Percentiles rank a stretch among this genome's conserved stretches.
Conservation (phyloP, 495 filamentous ascomycete species). For the Usnea hakonensis region DNA sequence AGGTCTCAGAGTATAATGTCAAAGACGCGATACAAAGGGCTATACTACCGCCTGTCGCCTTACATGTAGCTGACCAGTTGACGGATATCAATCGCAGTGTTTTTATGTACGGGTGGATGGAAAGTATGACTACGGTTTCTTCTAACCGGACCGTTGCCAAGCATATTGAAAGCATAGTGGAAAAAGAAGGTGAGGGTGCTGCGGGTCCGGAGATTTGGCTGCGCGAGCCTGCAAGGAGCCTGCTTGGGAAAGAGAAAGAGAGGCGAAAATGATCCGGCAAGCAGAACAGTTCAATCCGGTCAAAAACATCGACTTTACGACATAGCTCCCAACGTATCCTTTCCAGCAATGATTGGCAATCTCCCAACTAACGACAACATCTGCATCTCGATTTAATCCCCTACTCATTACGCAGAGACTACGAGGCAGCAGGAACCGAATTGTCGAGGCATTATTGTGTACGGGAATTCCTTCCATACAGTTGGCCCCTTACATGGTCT, state of each 20-base stretch:
- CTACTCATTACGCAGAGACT: background rate
- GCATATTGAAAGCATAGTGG: slow-evolving; percentile 49
- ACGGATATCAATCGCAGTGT: slow-evolving; percentile 58
- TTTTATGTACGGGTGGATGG: slow-evolving; percentile 61
- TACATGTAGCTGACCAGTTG: slow-evolving; percentile 39
- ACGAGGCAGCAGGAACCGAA: background rate
- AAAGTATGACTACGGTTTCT: slow-evolving; percentile 53
- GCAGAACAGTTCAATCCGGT: background rate
- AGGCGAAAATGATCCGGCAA: slow-evolving; percentile 20
- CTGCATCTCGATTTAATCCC: background rate
- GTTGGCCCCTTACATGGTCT: background rate
- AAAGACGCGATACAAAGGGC: slow-evolving; percentile 24
- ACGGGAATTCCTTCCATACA: background rate
- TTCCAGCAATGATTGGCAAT: background rate
- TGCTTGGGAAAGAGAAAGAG: slow-evolving; percentile 55
- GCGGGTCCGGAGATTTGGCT: slow-evolving; percentile 54
- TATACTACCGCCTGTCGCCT: slow-evolving; percentile 33
- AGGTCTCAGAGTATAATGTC: slow-evolving; percentile 30
- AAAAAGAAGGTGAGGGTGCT: slow-evolving; percentile 38
- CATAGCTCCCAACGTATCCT: background rate
- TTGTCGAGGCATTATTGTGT: background rate
- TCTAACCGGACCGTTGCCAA: slow-evolving; percentile 59
- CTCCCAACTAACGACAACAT: background rate
- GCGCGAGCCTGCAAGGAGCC: slow-evolving; percentile 54
- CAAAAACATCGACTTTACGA: background rate